phyloP scores from a whole-genome alignment of 2,329 filamentous ascomycete genomes.

The Sclerotinia spermophila region DNA sequence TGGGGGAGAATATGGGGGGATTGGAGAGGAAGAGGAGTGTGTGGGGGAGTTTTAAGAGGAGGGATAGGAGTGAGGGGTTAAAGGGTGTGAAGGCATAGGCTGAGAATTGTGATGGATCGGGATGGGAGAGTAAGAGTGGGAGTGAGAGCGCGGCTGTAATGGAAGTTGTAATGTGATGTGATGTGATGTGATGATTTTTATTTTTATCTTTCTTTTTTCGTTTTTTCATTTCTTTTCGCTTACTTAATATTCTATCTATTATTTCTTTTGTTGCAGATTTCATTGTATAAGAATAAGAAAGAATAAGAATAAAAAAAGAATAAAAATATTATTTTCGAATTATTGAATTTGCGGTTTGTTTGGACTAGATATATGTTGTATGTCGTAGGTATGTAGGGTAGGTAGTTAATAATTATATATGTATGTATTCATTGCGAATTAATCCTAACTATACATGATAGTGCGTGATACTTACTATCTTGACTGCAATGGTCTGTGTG shows the following conservation, averaged over 20 bases:
- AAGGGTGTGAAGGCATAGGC: neutral
- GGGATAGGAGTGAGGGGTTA: neutral
- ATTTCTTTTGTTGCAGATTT: neutral
- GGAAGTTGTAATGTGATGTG: neutral
- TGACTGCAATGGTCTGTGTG: too few relatives aligned
- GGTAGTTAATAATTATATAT: too few relatives aligned
- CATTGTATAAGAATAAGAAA: too few relatives aligned
- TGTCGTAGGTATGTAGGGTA: too few relatives aligned
- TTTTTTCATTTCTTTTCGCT: too few relatives aligned
- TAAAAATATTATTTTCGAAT: neutral
- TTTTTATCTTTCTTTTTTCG: too few relatives aligned
- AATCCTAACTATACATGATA: too few relatives aligned
- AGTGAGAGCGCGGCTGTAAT: neutral
- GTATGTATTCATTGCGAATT: too few relatives aligned
- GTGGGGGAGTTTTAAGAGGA: neutral
- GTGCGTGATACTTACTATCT: too few relatives aligned
- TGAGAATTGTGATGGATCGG: neutral
- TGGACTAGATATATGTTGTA: too few relatives aligned
- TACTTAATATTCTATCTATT: slow-evolving; percentile 1
- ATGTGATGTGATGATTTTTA: too few relatives aligned
- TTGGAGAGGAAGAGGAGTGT: neutral
- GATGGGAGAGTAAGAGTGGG: neutral
- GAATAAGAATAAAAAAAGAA: too few relatives aligned
- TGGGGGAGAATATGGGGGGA: neutral
- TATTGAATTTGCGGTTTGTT: neutral